Evolutionary conservation across 192 early-diverging fungal genomes (phyloP), one percentile per base, ranked within the genome.

Genomic region (Obelidium mucronatum): DNA sequence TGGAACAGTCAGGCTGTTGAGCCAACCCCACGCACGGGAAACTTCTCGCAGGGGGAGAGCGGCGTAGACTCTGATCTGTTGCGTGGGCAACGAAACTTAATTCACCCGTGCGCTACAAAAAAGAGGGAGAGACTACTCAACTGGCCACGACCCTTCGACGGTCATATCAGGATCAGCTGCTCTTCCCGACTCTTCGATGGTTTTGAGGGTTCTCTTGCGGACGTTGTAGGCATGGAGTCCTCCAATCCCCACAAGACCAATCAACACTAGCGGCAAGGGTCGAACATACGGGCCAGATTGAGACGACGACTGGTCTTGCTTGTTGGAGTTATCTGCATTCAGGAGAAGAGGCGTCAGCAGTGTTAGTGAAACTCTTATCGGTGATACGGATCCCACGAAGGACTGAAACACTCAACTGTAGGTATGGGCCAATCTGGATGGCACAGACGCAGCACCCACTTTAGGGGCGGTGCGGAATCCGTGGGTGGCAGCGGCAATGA

Each of bases 21-120:
- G 86, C 54, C 89, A 88, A 1, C 98, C 98, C 91, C 96, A 98
- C 30, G 94, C 76, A 55, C 96, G 87, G 1, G 98, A 99, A 79
- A 98, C 85, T 52, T 90, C 86, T 58, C 96, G 92, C 30, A 99
- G 84, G 22, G 98, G 98, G 55, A 98, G 84, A 6, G 92, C 87
- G 2, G 93, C 93, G 52, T 96, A 91, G 0, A 96, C 79, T 64
- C 96, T 92, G 17, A 97, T 91, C 92, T 93, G 71, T 28, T 58
- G 6, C 26, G 24, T 28, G 8, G 26, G 30, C 11, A 8, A 58
- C 55, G n/a, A 58, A 36, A n/a, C 26, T 52, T 44, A 69, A 51
- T 39, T 22, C 40, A 42, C 35, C n/a, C 63, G 69, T 19, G 26
- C 58, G 22, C 11, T n/a, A 44, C 26, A 24, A 33, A 34, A n/a